These are phyloP conservation scores for Coniella vitis DNA, from an alignment of 2,329 filamentous ascomycete species.

Conservation along the genomic window DNA sequence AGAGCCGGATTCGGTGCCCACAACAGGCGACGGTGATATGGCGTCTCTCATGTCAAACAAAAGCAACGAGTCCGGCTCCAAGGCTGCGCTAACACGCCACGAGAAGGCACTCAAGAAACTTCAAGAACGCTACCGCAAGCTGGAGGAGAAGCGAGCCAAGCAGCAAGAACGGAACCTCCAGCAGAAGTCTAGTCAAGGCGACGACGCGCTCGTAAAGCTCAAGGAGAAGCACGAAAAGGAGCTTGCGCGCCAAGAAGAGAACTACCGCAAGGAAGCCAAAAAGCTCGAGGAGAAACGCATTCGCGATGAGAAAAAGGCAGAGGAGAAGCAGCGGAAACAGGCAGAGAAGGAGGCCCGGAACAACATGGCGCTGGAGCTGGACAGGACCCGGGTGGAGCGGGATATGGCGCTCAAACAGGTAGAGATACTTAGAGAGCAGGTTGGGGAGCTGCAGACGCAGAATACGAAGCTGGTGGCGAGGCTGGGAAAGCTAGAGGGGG, in stretches of 20 bases:
- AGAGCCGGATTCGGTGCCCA: constrained; percentile 29
- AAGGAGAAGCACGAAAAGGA: constrained; percentile 58
- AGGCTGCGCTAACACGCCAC: constrained; percentile 30
- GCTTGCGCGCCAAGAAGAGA: constrained; percentile 59
- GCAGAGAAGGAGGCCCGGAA: constrained; percentile 47
- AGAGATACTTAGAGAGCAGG: constrained; percentile 46
- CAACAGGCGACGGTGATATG: background rate
- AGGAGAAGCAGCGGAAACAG: constrained; percentile 43
- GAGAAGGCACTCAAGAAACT: constrained; percentile 63
- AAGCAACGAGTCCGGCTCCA: constrained; percentile 33
- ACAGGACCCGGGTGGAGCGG: constrained; percentile 42
- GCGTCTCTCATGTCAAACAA: constrained; percentile 25
- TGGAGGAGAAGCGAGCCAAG: constrained; percentile 56
- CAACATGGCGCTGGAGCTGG: constrained; percentile 45
- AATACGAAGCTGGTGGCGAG: constrained; percentile 52
- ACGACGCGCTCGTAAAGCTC: constrained; percentile 46
- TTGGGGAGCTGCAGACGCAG: constrained; percentile 52
- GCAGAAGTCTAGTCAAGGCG: constrained; percentile 23
- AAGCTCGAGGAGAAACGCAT: constrained; percentile 59
- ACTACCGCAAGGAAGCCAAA: constrained; percentile 55
- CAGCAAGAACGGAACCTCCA: constrained; percentile 42
- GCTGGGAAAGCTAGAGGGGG: constrained; percentile 37
- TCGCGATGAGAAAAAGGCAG: constrained; percentile 55
- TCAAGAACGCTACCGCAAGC: constrained; percentile 50
- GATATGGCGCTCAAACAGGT: constrained; percentile 47